phyloP scores from a whole-genome alignment of 2,329 filamentous ascomycete species.

The Clonostachys chloroleuca region DNA sequence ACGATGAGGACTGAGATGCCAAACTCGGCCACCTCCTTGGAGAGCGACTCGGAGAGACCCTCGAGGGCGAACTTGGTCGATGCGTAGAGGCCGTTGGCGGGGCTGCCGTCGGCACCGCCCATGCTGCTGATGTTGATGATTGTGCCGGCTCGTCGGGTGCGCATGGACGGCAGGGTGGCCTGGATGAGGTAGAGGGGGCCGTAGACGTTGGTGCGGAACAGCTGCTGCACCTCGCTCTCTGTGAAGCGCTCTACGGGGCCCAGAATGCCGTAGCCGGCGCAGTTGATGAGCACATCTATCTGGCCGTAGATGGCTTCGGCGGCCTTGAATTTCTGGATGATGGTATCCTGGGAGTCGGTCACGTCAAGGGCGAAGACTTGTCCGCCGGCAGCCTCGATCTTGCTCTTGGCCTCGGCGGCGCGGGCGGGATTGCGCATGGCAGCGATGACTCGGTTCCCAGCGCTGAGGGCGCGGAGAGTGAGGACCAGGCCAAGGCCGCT shows the following conservation, averaged over 20 bases:
- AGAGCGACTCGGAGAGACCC: slow-evolving; percentile 33
- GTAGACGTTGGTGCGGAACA: slow-evolving; percentile 44
- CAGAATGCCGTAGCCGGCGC: slow-evolving; percentile 39
- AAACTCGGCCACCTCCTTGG: slow-evolving; percentile 34
- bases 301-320: slow-evolving; percentile 15
- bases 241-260: slow-evolving; percentile 30
- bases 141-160: slow-evolving; percentile 29
- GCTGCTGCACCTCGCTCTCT: slow-evolving; percentile 29
- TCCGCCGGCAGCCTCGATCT: slow-evolving; percentile 12
- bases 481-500: slow-evolving; percentile 40
- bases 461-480: slow-evolving; percentile 30
- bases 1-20: slow-evolving; percentile 36
- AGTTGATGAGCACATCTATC: slow-evolving; percentile 49
- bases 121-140: slow-evolving; percentile 42
- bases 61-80: slow-evolving; percentile 39
- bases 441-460: slow-evolving; percentile 42
- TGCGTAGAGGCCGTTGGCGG: slow-evolving; percentile 35
- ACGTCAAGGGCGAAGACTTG: slow-evolving; percentile 19
- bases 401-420: slow-evolving; percentile 6
- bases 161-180: slow-evolving; percentile 40
- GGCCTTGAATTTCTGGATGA: slow-evolving; percentile 11
- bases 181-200: slow-evolving; percentile 41
- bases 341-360: slow-evolving; percentile 13
- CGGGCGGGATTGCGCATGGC: slow-evolving; percentile 27
- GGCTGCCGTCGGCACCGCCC: slow-evolving; percentile 29